Percentiles rank a stretch among this genome's conserved stretches.
phyloP scores from a whole-genome alignment of 225 moss, liverwort and hornwort genomes.

The Lunularia cruciata region DNA sequence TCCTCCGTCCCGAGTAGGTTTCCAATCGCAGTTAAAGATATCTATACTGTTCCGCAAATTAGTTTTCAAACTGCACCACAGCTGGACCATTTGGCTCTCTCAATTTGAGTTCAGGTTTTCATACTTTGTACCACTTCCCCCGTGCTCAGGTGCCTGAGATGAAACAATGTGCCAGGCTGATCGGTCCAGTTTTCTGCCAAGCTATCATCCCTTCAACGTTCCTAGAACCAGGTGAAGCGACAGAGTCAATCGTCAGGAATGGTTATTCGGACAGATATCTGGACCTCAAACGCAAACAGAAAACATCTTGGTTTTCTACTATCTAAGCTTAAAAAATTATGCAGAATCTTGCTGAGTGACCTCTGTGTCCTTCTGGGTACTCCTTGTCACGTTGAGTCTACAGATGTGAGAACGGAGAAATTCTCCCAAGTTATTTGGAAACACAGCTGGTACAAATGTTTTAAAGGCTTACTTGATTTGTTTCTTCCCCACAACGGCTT shows the following conservation, averaged over 20 bases:
- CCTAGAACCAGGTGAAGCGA: neutral
- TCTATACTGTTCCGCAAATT: neutral
- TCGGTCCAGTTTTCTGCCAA: neutral
- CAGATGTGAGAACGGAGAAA: neutral
- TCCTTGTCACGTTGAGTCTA: neutral
- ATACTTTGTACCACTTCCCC: neutral
- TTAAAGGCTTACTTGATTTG: no score
- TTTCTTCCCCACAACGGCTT: no score
- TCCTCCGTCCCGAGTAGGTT: constrained; percentile 40
- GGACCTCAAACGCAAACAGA: no score
- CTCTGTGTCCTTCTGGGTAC: neutral
- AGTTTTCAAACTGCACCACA: neutral
- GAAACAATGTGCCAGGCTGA: constrained; percentile 37
- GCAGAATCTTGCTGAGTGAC: neutral
- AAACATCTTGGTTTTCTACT: no score
- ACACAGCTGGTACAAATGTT: no score
- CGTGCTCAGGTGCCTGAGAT: constrained; percentile 32
- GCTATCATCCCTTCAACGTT: neutral
- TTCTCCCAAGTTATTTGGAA: no score
- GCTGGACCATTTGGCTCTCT: no score
- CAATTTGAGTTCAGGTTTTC: no score
- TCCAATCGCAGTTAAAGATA: neutral
- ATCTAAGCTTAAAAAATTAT: neutral
- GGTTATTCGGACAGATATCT: neutral
- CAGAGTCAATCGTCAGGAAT: neutral